Evolutionary conservation across 1,139 yeast genomes (phyloP).

Genomic region (Candida sp.): DNA sequence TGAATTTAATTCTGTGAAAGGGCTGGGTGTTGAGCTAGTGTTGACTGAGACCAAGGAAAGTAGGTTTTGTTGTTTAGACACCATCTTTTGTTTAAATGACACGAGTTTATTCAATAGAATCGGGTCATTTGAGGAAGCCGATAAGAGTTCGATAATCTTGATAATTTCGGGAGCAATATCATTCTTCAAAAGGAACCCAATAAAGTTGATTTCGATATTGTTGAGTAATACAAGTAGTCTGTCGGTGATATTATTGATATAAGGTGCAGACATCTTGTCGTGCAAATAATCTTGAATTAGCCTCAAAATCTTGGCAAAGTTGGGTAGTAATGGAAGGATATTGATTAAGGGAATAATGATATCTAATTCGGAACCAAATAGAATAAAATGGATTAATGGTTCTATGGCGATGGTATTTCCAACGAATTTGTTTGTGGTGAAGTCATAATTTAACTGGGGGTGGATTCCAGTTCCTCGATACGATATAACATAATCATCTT

Average conservation of each 20-base stretch:
- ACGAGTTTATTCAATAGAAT: constrained; percentile 7
- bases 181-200: constrained; percentile 37
- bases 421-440: constrained; percentile 28
- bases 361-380: constrained; percentile 38
- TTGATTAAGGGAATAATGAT: constrained; percentile 46
- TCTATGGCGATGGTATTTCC: constrained; percentile 42
- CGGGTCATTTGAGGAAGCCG: constrained; percentile 8
- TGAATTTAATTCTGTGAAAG: constrained; percentile 31
- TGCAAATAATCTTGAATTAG: constrained; percentile 23
- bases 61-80: constrained; percentile 32
- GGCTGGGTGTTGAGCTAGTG: constrained; percentile 13
- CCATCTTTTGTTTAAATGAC: constrained; percentile 29
- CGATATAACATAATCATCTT: constrained; percentile 18
- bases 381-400: constrained; percentile 68
- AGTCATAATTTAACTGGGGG: constrained; percentile 63
- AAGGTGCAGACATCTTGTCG: constrained; percentile 20
- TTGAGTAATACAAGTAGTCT: constrained; percentile 36
- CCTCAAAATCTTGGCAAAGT: constrained; percentile 50
- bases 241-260: constrained; percentile 27
- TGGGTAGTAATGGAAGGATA: constrained; percentile 65
- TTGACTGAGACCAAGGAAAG: constrained; percentile 23
- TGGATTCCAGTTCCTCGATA: constrained; percentile 43
- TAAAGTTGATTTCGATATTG: constrained; percentile 31
- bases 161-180: constrained; percentile 40
- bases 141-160: constrained; percentile 28